These are phyloP conservation scores for Monosporascus sp. DNA, from an alignment of 2,329 filamentous ascomycete species.

Conservation along the genomic window DNA sequence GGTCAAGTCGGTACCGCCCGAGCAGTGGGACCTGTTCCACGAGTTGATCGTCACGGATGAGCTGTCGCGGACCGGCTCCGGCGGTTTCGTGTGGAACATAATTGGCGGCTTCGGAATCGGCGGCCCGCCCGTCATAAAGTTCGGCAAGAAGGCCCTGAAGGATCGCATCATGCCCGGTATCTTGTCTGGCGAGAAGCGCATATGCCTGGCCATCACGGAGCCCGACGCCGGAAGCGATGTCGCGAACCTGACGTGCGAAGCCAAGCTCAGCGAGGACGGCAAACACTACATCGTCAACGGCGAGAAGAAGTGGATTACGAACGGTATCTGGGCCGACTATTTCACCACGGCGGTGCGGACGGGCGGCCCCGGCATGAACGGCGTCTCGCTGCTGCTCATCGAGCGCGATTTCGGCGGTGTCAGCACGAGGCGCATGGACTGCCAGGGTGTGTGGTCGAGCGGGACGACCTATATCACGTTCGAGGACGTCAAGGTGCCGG, in stretches of 20 bases:
- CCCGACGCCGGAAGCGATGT: slow-evolving; percentile 94
- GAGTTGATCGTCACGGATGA: slow-evolving; percentile 95
- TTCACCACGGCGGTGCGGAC: slow-evolving; percentile 96
- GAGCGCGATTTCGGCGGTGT: slow-evolving; percentile 82
- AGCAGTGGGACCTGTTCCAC: slow-evolving; percentile 98
- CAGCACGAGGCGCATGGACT: slow-evolving; percentile 92
- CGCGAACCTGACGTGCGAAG: slow-evolving; percentile 91
- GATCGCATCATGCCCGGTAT: slow-evolving; percentile 87
- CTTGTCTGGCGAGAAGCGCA: slow-evolving; percentile 87
- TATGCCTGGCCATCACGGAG: slow-evolving; percentile 96
- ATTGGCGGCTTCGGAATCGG: slow-evolving; percentile 97
- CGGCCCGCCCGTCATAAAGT: slow-evolving; percentile 85
- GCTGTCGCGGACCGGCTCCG: slow-evolving; percentile 79
- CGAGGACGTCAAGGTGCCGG: slow-evolving; percentile 97
- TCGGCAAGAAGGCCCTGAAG: slow-evolving; percentile 78
- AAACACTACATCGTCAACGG: slow-evolving; percentile 99
- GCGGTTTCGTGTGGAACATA: slow-evolving; percentile 94
- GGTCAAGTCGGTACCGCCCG: slow-evolving; percentile 72
- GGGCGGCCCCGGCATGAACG: slow-evolving; percentile 84
- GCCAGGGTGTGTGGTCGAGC: slow-evolving; percentile 92
- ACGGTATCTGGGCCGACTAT: slow-evolving; percentile 94
- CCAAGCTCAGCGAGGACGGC: slow-evolving; percentile 88
- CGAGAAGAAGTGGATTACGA: slow-evolving; percentile 99
- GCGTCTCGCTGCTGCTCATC: slow-evolving; percentile 84
- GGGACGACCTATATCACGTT: slow-evolving; percentile 98